Evolutionary conservation across 202 grass and related monocot species (phyloP).

Genomic region (Digitaria exilis): DNA sequence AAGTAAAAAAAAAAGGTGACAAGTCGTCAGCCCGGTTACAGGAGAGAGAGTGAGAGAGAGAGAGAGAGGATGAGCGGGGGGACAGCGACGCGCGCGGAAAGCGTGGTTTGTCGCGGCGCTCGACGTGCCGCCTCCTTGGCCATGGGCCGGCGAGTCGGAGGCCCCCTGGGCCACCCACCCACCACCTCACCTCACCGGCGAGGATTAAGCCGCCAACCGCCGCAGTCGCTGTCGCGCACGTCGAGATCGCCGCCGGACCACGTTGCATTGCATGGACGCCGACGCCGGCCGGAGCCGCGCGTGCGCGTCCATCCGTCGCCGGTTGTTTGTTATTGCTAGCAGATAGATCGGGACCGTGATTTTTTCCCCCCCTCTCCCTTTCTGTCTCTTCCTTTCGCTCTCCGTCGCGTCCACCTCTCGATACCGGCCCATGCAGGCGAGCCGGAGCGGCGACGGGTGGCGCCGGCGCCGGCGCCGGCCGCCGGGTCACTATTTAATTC

Average conservation of each 20-base stretch:
- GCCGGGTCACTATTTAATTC: background rate
- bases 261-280: conserved; percentile 39
- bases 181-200: too few species aligned
- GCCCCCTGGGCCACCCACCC: too few species aligned
- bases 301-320: background rate
- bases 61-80: background rate
- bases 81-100: conserved; percentile 22
- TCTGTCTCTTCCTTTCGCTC: background rate
- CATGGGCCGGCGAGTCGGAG: background rate
- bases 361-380: background rate
- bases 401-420: background rate
- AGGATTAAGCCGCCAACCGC: background rate
- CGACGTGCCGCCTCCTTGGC: background rate
- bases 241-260: background rate
- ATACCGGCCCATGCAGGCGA: background rate
- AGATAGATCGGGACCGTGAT: background rate
- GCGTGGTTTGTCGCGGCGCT: conserved; percentile 10
- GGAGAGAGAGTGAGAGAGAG: too few species aligned
- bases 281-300: background rate
- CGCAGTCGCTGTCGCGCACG: background rate
- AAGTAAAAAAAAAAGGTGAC: too few species aligned
- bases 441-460: background rate
- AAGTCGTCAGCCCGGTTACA: too few species aligned
- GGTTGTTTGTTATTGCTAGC: background rate
- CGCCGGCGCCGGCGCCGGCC: background rate